A percentile compares a stretch with the other conserved stretches of the same genome.
These are phyloP conservation scores for Debaryomyces singareniensis DNA, from an alignment of 1,139 yeast species.

Conservation along the genomic window DNA sequence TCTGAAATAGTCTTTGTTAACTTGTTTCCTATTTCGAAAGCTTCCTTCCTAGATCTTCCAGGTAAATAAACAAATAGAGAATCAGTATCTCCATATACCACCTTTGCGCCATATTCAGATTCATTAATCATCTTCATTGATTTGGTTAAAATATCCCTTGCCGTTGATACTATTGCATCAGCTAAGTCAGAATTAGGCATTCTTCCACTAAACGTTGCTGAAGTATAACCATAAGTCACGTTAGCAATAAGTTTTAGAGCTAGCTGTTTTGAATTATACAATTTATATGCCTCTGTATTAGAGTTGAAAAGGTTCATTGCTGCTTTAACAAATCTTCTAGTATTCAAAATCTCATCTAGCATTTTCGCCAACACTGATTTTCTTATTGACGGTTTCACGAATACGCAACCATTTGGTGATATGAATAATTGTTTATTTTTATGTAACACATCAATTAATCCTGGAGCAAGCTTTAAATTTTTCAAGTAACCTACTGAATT, in stretches of 20 bases:
- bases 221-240: constrained; percentile 92
- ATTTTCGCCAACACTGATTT: constrained; percentile 75
- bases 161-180: constrained; percentile 89
- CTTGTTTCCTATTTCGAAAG: constrained; percentile 66
- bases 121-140: constrained; percentile 67
- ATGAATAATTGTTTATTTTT: constrained; percentile 48
- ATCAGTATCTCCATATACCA: constrained; percentile 96
- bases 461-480: constrained; percentile 46
- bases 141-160: constrained; percentile 70
- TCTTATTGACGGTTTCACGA: constrained; percentile 59
- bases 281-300: constrained; percentile 38
- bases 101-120: constrained; percentile 77
- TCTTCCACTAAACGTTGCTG: constrained; percentile 91
- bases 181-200: constrained; percentile 97
- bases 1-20: constrained; percentile 61
- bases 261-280: constrained; percentile 72
- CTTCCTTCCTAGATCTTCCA: constrained; percentile 70
- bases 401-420: constrained; percentile 85
- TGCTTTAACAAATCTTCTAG: constrained; percentile 70
- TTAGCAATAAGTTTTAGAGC: constrained; percentile 89
- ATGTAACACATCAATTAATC: constrained; percentile 47
- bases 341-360: constrained; percentile 75
- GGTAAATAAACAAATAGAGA: constrained; percentile 87
- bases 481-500: constrained; percentile 33
- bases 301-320: constrained; percentile 57